These are phyloP conservation scores for Monoraphidium neglectum DNA, from an alignment of 139 green algal genomes.

Conservation along the genomic window DNA sequence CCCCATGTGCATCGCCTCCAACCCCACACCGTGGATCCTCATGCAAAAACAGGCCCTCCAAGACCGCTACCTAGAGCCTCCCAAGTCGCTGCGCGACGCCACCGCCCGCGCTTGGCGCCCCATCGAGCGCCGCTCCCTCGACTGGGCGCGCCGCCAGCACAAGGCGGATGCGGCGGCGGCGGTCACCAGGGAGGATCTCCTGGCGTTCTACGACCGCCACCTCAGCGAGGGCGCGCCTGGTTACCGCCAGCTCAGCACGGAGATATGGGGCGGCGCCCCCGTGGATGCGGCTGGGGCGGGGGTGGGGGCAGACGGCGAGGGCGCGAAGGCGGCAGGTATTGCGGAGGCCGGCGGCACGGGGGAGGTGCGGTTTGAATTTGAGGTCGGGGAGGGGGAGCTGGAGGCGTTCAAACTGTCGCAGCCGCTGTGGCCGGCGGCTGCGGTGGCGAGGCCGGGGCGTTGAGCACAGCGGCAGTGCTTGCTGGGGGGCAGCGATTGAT, in stretches of 20 bases:
- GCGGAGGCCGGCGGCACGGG: neutral
- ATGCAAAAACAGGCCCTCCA: slow-evolving; percentile 29
- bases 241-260: slow-evolving; percentile 9
- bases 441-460: neutral
- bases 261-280: slow-evolving; percentile 16
- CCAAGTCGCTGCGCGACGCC: slow-evolving; percentile 44
- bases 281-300: neutral
- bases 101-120: slow-evolving; percentile 30
- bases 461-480: too few species aligned
- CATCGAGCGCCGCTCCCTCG: slow-evolving; percentile 19
- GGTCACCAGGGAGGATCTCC: slow-evolving; percentile 19
- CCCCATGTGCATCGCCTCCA: too few species aligned
- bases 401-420: slow-evolving; percentile 1
- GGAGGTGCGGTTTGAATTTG: neutral
- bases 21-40: too few species aligned
- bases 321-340: neutral
- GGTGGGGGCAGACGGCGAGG: neutral
- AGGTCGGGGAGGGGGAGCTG: neutral
- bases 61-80: slow-evolving; percentile 38
- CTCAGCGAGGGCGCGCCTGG: neutral
- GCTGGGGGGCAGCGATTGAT: too few species aligned
- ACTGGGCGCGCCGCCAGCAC: slow-evolving; percentile 7
- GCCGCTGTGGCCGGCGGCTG: slow-evolving; percentile 3
- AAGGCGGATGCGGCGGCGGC: slow-evolving; percentile 30
- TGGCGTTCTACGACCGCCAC: slow-evolving; percentile 35